Evolutionary conservation across 2,329 filamentous ascomycete species (phyloP).

Genomic region (Sclerotinia spermophila): DNA sequence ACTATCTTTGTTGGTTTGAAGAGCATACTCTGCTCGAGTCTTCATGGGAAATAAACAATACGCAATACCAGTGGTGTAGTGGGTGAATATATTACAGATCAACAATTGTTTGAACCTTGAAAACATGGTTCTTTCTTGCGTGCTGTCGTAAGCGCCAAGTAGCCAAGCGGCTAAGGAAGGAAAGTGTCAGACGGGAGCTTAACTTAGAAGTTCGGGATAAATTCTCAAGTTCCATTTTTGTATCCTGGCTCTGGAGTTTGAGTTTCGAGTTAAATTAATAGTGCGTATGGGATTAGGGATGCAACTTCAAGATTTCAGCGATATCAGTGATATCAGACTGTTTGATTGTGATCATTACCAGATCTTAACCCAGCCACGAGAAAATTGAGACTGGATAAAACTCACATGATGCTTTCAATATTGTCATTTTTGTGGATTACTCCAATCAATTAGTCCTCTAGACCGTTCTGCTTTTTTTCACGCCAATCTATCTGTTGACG

Average conservation of each 20-base stretch:
- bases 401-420: not conserved
- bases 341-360: too few relatives aligned
- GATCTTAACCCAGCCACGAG: not conserved
- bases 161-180: not conserved
- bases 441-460: not conserved
- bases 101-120: not conserved
- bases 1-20: not conserved
- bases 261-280: not conserved
- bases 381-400: not conserved
- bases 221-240: not conserved
- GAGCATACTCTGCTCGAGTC: not conserved
- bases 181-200: not conserved
- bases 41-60: not conserved
- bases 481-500: not conserved
- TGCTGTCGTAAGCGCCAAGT: slow-evolving; percentile 4
- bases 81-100: not conserved
- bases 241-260: not conserved
- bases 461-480: not conserved
- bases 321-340: not conserved
- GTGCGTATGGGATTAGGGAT: not conserved
- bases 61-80: not conserved
- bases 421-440: not conserved
- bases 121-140: not conserved
- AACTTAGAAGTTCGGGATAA: slow-evolving; percentile 5
- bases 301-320: not conserved